Conservation (phyloP, 2,329 filamentous ascomycete species). For the Neobulgaria alba region DNA sequence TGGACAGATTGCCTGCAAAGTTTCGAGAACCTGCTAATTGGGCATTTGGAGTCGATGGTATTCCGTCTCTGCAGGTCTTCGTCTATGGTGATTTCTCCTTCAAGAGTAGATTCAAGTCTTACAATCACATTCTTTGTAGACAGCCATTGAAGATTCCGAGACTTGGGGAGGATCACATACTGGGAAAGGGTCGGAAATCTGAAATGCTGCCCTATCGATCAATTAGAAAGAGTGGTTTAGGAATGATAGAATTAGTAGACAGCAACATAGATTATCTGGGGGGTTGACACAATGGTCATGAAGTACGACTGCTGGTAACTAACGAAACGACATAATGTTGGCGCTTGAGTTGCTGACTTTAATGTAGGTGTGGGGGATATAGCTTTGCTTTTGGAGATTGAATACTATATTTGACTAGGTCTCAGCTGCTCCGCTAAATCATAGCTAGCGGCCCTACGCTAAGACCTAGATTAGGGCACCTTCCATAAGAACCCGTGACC, state of each 20-base stretch:
- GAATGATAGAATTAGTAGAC: background rate
- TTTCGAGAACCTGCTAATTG: background rate
- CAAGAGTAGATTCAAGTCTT: background rate
- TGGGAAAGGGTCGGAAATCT: background rate
- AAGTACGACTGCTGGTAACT: too few relatives aligned
- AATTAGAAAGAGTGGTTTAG: background rate
- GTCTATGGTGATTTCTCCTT: constrained; percentile 1
- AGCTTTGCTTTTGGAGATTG: too few relatives aligned
- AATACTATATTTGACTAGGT: too few relatives aligned
- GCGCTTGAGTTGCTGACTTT: too few relatives aligned
- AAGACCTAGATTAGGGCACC: too few relatives aligned
- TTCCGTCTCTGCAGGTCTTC: background rate
- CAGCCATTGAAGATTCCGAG: background rate
- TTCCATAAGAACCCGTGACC: too few relatives aligned
- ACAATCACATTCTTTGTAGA: background rate
- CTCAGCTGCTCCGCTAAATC: too few relatives aligned
- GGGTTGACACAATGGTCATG: background rate
- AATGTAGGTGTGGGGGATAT: too few relatives aligned
- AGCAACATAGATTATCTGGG: background rate
- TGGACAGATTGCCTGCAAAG: background rate
- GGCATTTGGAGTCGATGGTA: background rate
- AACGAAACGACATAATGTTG: too few relatives aligned
- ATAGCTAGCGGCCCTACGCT: too few relatives aligned
- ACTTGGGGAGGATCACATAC: background rate
- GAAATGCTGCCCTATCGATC: background rate